Conservation (phyloP, 345 rosid species). For the Rhizophora apiculata region DNA sequence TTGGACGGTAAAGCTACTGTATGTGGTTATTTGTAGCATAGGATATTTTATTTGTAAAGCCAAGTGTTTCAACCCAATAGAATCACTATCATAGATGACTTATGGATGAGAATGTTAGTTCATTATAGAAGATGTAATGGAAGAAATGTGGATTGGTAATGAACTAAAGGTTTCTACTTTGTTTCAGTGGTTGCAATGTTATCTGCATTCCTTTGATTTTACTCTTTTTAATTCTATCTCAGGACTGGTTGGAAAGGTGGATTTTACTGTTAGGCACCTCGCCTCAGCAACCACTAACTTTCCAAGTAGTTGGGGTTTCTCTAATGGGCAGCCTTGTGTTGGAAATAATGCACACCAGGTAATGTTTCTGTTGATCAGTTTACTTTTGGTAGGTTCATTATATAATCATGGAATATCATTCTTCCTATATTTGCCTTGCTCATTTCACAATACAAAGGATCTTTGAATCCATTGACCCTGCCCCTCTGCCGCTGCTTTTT, state of each 20-base stretch:
- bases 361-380: constrained; percentile 11
- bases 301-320: constrained; percentile 63
- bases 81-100: not conserved
- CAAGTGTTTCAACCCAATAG: not conserved
- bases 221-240: constrained; percentile 19
- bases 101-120: not conserved
- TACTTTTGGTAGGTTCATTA: not conserved
- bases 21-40: constrained; percentile 2
- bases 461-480: constrained; percentile 8
- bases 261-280: constrained; percentile 92
- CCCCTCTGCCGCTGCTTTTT: not conserved
- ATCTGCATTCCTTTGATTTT: constrained; percentile 6
- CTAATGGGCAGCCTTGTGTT: constrained; percentile 62
- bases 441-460: not conserved
- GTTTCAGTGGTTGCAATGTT: not conserved
- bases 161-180: too few species aligned
- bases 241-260: constrained; percentile 96
- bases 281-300: constrained; percentile 69
- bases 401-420: not conserved
- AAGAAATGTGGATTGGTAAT: too few species aligned
- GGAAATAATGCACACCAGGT: constrained; percentile 67
- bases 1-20: too few species aligned
- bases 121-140: too few species aligned
- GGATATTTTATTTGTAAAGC: not conserved
- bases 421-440: not conserved